Percentiles rank a stretch among this genome's conserved stretches.
Conservation (phyloP, 768 basidiomycete genomes). For the Nidula microcarpa region DNA sequence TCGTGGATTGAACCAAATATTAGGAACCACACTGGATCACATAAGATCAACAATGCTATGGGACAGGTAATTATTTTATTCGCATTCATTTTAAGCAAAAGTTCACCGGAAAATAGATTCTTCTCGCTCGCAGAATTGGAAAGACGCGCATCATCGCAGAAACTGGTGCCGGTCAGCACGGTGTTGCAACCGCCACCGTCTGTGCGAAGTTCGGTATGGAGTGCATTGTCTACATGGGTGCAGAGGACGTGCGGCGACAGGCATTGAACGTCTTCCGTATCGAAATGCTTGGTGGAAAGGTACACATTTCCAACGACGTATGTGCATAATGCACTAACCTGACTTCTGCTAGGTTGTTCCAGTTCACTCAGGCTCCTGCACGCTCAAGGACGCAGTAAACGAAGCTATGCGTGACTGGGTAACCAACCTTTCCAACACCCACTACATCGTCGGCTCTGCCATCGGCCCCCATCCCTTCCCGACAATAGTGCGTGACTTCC, state of each 20-base stretch:
- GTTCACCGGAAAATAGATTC: constrained; percentile 40
- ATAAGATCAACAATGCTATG: constrained; percentile 99
- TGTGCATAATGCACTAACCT: not conserved
- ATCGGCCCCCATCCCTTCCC: constrained; percentile 99
- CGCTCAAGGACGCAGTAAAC: constrained; percentile 97
- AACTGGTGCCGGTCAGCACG: constrained; percentile 98
- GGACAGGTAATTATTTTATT: constrained; percentile 47
- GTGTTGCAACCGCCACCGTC: constrained; percentile 97
- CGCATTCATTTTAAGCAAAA: no score
- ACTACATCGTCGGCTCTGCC: constrained; percentile 95
- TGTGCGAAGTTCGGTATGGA: constrained; percentile 96
- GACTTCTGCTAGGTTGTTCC: constrained; percentile 69
- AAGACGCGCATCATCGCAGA: constrained; percentile 98
- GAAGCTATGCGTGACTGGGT: constrained; percentile 99
- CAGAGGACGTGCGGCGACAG: constrained; percentile 94
- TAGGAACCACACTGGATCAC: constrained; percentile 97
- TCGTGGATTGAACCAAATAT: constrained; percentile 5
- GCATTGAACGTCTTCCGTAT: constrained; percentile 98
- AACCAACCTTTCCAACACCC: constrained; percentile 88
- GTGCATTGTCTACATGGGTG: constrained; percentile 97
- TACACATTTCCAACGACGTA: constrained; percentile 16
- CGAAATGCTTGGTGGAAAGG: constrained; percentile 93
- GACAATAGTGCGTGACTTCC: constrained; percentile 98
- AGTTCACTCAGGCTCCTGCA: constrained; percentile 90
- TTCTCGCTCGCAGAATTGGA: constrained; percentile 90